Conservation (phyloP, 192 early-diverging fungal species). For the Umbelopsis isabellina region DNA sequence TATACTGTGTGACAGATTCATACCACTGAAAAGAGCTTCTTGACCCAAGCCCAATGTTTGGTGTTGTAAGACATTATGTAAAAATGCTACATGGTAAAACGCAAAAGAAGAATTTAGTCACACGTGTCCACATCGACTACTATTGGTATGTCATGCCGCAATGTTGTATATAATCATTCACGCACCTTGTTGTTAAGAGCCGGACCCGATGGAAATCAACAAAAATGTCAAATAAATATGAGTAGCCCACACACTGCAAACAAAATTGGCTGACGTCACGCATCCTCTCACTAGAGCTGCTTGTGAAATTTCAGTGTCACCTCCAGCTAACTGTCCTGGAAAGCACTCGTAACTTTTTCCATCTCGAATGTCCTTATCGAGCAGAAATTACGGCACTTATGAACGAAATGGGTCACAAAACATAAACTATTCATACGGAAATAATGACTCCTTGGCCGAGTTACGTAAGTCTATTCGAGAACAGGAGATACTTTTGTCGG, state of each 20-base stretch:
- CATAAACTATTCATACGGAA: neutral
- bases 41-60: slow-evolving; percentile 47
- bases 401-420: neutral
- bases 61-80: slow-evolving; percentile 40
- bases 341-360: neutral
- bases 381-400: slow-evolving; percentile 6
- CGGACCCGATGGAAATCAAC: slow-evolving; percentile 6
- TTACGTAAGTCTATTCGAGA: slow-evolving; percentile 32
- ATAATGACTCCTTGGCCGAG: neutral
- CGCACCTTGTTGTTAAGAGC: slow-evolving; percentile 16
- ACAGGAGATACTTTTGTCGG: slow-evolving; percentile 28
- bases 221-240: slow-evolving; percentile 12
- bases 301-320: too few relatives aligned
- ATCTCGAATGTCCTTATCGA: slow-evolving; percentile 20
- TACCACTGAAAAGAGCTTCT: slow-evolving; percentile 52
- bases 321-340: neutral
- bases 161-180: neutral
- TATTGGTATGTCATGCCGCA: neutral
- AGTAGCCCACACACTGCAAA: slow-evolving; percentile 1
- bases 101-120: too few relatives aligned
- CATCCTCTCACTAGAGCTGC: neutral
- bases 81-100: neutral
- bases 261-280: slow-evolving; percentile 22
- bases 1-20: neutral
- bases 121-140: too few relatives aligned